Evolutionary conservation across 306 rosid genomes (phyloP).

Genomic region (Trifolium pratense): DNA sequence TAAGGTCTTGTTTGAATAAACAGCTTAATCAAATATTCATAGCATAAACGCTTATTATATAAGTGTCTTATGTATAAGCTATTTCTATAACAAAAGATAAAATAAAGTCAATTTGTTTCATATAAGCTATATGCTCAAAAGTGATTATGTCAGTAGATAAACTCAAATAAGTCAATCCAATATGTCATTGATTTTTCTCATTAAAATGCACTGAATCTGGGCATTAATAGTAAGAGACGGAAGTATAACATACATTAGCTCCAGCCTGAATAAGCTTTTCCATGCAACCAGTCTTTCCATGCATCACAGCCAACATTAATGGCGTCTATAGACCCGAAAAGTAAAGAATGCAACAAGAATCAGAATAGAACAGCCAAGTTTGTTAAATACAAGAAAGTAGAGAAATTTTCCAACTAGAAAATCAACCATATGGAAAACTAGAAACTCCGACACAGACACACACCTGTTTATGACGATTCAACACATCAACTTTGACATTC

Average conservation of each 20-base stretch:
- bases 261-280: slow-evolving; percentile 76
- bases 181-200: background rate
- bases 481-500: slow-evolving; percentile 59
- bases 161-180: background rate
- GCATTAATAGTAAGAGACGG: background rate
- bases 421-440: background rate
- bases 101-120: background rate
- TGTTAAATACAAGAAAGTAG: background rate
- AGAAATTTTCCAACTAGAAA: slow-evolving; percentile 11
- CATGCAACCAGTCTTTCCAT: slow-evolving; percentile 71
- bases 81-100: background rate
- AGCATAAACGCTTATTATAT: background rate
- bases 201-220: background rate
- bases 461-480: slow-evolving; percentile 82
- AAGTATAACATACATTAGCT: slow-evolving; percentile 71
- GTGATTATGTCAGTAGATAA: background rate
- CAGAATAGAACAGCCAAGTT: background rate
- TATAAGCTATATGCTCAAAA: background rate
- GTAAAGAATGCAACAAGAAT: background rate
- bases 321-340: slow-evolving; percentile 62
- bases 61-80: background rate
- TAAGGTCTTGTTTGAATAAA: background rate
- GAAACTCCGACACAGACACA: background rate
- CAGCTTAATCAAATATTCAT: background rate
- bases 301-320: slow-evolving; percentile 86